phyloP scores from a whole-genome alignment of 73 alveolate genomes.

The Paramecium tetraurelia region DNA sequence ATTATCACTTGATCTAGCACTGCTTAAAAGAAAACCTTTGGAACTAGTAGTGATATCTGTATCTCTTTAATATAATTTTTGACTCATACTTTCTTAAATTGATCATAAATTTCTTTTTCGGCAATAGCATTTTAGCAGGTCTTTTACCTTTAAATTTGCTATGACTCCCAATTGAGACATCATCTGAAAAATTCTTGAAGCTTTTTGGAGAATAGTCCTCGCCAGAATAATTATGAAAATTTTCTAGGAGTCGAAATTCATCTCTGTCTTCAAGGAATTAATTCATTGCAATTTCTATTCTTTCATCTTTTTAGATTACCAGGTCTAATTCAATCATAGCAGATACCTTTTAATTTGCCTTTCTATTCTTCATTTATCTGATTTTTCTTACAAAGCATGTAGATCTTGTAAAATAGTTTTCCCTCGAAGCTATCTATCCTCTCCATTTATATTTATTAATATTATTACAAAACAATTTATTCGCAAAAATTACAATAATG shows the following conservation, averaged over 20 bases:
- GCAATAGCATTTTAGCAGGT: neutral
- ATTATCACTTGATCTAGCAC: slow-evolving; percentile 18
- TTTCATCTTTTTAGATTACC: neutral
- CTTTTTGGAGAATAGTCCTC: neutral
- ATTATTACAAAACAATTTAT: neutral
- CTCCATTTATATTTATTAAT: neutral
- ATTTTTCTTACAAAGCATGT: neutral
- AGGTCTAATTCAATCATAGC: neutral
- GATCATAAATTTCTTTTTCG: neutral
- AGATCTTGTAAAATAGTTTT: neutral
- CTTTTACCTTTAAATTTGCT: neutral
- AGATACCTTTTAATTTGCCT: slow-evolving; percentile 9
- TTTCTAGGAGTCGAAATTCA: neutral
- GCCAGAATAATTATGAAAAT: neutral
- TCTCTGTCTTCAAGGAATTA: neutral
- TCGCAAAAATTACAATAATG: neutral
- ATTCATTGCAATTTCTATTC: slow-evolving; percentile 20
- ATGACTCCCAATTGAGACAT: neutral
- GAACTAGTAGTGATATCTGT: neutral
- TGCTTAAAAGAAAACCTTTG: neutral
- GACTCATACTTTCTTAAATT: neutral
- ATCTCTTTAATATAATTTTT: neutral
- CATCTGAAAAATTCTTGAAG: neutral
- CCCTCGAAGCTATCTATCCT: neutral
- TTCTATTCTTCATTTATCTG: neutral